Evolutionary conservation across 163 green algal genomes (phyloP), one percentile per base, ranked within the genome.

Genomic region (Scenedesmus sp.): DNA sequence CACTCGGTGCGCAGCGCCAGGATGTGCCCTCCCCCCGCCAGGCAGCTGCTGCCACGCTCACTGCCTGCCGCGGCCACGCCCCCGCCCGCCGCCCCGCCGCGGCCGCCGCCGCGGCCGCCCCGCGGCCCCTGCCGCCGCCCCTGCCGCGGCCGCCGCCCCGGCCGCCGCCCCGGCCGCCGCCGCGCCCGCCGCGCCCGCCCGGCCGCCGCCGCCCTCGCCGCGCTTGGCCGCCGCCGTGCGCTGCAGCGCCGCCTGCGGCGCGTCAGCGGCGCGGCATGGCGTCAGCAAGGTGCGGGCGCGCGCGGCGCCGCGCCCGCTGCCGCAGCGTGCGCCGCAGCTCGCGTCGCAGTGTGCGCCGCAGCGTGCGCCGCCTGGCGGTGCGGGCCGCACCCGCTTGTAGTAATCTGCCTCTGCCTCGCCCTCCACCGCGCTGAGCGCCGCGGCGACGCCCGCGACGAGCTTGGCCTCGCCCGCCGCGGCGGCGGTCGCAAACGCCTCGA

Each of bases 371-470:
- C 15, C 20, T 26, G 56, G 18, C 10, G 42, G 7, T 42, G 22
- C 70, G 24, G 36, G 54, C 80, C 72, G n/a, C 39, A 91, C 86
- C 79, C 89, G 84, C 58, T 85, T 87, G 60, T 90, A 86, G 60
- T 87, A 94, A 6, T 82, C 62, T 42, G 66, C 33, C 80, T 95
- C 91, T 53, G 91, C 86, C 10, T 92, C 83, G 1, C 91, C 91
- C 62, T 92, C 83, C 54, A 94, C 79, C 42, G 87, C 54, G 9
- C 45, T 51, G 60, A 94, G 39, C 0, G 26, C 50, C 15, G 87
- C 89, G n/a, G 58, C 57, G 56, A 88, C 83, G 39, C 86, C 87
- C 6, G 83, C 86, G 39, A 94, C 63, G n/a, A 26, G 31, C 66
- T 20, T 70, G 9, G 57, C 80, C 20, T 84, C 82, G 9, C 72